phyloP scores from a whole-genome alignment of 2,329 filamentous ascomycete genomes.

The Escovopsis sp. region DNA sequence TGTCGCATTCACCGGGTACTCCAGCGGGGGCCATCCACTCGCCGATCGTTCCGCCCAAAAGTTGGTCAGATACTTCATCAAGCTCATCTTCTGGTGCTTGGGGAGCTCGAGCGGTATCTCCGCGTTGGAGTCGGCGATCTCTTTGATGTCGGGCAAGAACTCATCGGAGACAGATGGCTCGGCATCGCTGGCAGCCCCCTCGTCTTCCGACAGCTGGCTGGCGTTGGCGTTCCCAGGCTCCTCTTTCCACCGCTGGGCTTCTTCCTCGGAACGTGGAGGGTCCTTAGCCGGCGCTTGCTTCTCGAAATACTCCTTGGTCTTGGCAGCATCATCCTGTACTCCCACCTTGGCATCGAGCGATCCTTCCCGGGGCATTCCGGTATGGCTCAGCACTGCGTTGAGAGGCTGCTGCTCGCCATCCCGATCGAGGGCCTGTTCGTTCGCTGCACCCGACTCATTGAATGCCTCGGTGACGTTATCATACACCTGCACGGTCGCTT shows the following conservation, averaged over 20 bases:
- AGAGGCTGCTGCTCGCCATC: conserved; percentile 7
- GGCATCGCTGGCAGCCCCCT: conserved; percentile 54
- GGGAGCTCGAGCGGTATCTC: conserved; percentile 61
- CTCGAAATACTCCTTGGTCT: conserved; percentile 8
- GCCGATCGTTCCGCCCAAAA: conserved; percentile 98
- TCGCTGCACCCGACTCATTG: conserved; percentile 55
- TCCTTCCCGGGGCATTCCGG: conserved; percentile 13
- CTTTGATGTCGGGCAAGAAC: conserved; percentile 46
- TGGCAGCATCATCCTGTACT: conserved; percentile 4
- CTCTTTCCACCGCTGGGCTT: conserved; percentile 13
- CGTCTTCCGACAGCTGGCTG: conserved; percentile 50
- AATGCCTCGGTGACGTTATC: conserved; percentile 88
- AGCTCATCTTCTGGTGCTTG: conserved; percentile 81
- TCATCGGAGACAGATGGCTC: conserved; percentile 59
- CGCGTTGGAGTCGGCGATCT: conserved; percentile 46
- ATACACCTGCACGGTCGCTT: conserved; percentile 91
- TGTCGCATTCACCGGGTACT: conserved; percentile 75
- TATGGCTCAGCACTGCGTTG: conserved; percentile 11
- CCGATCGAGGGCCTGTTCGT: conserved; percentile 21
- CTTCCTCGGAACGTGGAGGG: conserved; percentile 10
- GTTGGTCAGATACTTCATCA: conserved; percentile 91
- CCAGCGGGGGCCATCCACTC: conserved; percentile 81
- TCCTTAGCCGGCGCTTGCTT: conserved; percentile 11
- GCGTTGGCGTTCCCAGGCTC: conserved; percentile 14
- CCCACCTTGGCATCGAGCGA: conserved; percentile 6